These are phyloP conservation scores for Pythium volutum DNA, from an alignment of 352 stramenopile genomes.

Conservation along the genomic window DNA sequence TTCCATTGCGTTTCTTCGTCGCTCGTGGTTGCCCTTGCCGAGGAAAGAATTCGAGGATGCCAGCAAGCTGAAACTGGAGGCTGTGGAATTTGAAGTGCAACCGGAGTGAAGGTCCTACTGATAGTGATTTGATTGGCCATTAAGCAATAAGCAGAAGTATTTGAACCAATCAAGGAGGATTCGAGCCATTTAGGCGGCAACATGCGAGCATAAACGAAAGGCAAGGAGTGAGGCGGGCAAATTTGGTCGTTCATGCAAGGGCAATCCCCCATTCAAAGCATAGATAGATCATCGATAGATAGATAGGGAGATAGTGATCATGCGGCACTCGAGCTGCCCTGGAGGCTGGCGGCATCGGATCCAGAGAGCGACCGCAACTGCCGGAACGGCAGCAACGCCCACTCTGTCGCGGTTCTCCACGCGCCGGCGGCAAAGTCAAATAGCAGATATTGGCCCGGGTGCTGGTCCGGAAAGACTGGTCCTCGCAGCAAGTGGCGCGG, in stretches of 20 bases:
- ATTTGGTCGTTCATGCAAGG: too few relatives aligned
- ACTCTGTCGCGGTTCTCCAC: conserved; percentile 33
- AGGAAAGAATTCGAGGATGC: too few relatives aligned
- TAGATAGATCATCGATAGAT: conserved; percentile 8
- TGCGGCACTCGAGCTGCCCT: conserved; percentile 17
- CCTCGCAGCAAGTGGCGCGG: conserved; percentile 49
- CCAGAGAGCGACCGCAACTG: conserved; percentile 24
- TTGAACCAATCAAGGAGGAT: neutral
- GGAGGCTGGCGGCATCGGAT: conserved; percentile 17
- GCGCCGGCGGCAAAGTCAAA: conserved; percentile 57
- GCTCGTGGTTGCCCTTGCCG: neutral
- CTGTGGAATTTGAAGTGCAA: conserved; percentile 11
- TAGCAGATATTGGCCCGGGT: conserved; percentile 31
- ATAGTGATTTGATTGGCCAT: neutral
- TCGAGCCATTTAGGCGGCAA: neutral
- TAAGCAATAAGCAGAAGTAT: neutral
- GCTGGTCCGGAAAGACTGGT: conserved; percentile 25
- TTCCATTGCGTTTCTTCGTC: too few relatives aligned
- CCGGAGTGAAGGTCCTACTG: neutral
- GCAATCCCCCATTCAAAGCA: too few relatives aligned
- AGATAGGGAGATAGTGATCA: neutral
- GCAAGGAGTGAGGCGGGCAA: too few relatives aligned
- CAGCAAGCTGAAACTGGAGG: too few relatives aligned
- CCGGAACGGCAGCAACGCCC: conserved; percentile 27
- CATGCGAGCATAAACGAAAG: neutral